Base-by-base conservation (phyloP, 805 yeast species). In the Jamesozyma hellenica region DNA sequence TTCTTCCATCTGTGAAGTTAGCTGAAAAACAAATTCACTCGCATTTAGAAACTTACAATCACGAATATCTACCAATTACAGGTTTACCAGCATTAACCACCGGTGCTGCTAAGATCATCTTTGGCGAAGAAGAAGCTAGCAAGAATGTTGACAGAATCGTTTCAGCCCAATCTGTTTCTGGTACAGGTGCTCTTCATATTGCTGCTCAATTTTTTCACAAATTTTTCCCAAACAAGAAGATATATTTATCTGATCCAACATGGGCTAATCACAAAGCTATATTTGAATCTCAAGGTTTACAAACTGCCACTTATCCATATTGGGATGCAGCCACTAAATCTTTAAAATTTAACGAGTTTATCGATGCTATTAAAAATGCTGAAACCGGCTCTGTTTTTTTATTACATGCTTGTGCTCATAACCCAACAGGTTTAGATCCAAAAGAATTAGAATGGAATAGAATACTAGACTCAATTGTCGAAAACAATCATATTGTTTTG, bases 371-470 rank as follows among this genome's bases (percentile, higher is more conserved):
- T 47, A 67, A 73, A 35, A 42, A 59, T 16, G 94, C 96, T 11
- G 80, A 81, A 40, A 58, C 61, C 7, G 94, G 94, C 36, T 85
- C 95, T 8, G 67, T 86, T 34, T 78, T 90, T 51, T 63, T 90
- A 42, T 70, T 90, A 44, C 98, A 90, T 59, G 87, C 97, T 3
- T 88, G 96, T 63, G 97, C 97, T 27, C 98, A 90, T 65, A 90
- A 90, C 63, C 97, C 98, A 43, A 90, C 97, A 17, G 98, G 97
- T 32, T 76, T 90, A 51, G 98, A 90, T 61, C 97, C 97, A 42
- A 76, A 82, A 2, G 67, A 69, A 42, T 82, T 73, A 38, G 82
- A 90, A 65, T 90, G 98, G 98, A 61, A 61, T 34, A 51, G 68
- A 53, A 79, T 92, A 39, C 69, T 84, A 34, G 69, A 71, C 33